Evolutionary conservation across 2,329 filamentous ascomycete species (phyloP).

Genomic region (Alternaria longipes): DNA sequence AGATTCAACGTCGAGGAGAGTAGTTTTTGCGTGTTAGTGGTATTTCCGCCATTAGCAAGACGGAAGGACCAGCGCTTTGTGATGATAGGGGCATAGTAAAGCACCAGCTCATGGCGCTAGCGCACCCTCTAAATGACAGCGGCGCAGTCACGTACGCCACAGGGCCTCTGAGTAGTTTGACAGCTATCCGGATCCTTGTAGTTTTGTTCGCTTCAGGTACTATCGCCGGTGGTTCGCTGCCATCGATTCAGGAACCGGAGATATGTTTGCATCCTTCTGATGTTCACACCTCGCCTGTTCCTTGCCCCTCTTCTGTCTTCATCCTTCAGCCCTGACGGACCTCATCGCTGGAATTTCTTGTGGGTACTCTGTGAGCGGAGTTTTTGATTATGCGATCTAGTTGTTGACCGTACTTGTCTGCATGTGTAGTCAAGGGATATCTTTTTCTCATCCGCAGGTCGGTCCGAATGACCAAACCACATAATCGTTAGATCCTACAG

Average conservation of each 20-base stretch:
- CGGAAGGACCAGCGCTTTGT: slow-evolving; percentile 1
- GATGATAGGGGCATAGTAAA: slow-evolving; percentile 1
- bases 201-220: background rate
- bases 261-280: background rate
- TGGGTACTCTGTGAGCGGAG: background rate
- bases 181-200: background rate
- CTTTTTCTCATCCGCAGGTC: background rate
- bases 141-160: background rate
- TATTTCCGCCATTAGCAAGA: slow-evolving; percentile 7
- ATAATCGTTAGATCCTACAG: background rate
- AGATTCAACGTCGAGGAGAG: background rate
- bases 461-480: background rate
- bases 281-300: background rate
- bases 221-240: background rate
- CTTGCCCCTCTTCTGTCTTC: background rate
- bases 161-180: background rate
- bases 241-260: background rate
- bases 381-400: background rate
- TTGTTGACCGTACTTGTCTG: background rate
- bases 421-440: background rate
- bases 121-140: background rate
- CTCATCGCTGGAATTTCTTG: background rate
- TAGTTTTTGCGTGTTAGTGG: background rate
- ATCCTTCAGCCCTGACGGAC: background rate
- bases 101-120: slow-evolving; percentile 3